phyloP scores from a whole-genome alignment of 805 yeast genomes.

The Kazachstania taianensis region DNA sequence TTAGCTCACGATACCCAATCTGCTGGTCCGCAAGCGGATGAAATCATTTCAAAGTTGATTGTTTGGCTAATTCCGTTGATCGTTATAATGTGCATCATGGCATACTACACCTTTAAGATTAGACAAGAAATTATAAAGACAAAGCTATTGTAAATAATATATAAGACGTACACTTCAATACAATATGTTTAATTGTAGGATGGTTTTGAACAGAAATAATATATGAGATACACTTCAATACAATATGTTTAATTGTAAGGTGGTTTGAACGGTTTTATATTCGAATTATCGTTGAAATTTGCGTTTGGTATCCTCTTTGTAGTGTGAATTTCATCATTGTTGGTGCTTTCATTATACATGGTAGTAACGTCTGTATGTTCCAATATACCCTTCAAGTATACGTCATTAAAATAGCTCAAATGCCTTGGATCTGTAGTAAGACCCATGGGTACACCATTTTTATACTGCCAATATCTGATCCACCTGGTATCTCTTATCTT shows the following conservation, averaged over 20 bases:
- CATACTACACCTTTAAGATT: conserved; percentile 29
- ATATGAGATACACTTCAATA: too few relatives aligned
- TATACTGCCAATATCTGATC: conserved; percentile 38
- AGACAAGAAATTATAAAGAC: conserved; percentile 31
- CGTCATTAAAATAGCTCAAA: conserved; percentile 16
- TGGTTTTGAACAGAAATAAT: too few relatives aligned
- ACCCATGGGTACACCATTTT: conserved; percentile 33
- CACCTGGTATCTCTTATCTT: conserved; percentile 37
- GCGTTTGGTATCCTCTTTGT: conserved; percentile 40
- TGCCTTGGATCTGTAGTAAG: conserved; percentile 17
- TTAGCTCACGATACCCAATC: conserved; percentile 4
- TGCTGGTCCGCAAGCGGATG: conserved; percentile 26
- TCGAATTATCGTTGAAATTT: conserved; percentile 37
- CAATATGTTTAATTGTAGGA: too few relatives aligned
- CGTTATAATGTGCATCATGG: conserved; percentile 27
- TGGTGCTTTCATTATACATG: conserved; percentile 31
- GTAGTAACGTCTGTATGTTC: conserved; percentile 24
- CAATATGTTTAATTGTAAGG: too few relatives aligned
- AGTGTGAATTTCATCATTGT: conserved; percentile 35
- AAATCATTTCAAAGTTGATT: conserved; percentile 23
- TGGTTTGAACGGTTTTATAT: conserved; percentile 37
- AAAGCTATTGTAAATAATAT: conserved; percentile 19
- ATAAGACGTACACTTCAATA: too few relatives aligned
- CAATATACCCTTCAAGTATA: conserved; percentile 27
- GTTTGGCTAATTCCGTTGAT: conserved; percentile 28